Percentiles rank a stretch among this genome's conserved stretches.
Evolutionary conservation across 148 eudicot species (phyloP).

Genomic region (Chenopodium suecicum): DNA sequence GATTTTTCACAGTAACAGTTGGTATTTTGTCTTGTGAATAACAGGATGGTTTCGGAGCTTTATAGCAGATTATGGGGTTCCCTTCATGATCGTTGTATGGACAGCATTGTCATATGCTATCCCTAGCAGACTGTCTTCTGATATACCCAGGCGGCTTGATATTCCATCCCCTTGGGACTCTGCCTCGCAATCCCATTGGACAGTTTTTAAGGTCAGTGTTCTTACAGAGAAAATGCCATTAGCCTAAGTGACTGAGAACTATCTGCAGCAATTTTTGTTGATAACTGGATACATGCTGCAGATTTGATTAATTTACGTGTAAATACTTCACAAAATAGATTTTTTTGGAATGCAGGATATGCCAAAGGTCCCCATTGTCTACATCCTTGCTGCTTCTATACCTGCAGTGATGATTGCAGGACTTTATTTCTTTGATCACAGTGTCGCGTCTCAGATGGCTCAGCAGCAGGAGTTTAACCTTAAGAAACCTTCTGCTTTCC

Average conservation of each 20-base stretch:
- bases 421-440: slow-evolving; percentile 89
- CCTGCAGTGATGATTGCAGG: slow-evolving; percentile 97
- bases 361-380: slow-evolving; percentile 56
- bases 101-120: slow-evolving; percentile 58
- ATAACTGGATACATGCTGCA: neutral
- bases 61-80: slow-evolving; percentile 91
- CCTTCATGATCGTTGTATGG: slow-evolving; percentile 73
- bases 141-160: slow-evolving; percentile 76
- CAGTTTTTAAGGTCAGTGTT: slow-evolving; percentile 52
- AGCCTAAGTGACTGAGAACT: neutral
- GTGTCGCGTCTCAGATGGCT: slow-evolving; percentile 93
- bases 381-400: slow-evolving; percentile 64
- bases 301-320: neutral
- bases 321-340: neutral
- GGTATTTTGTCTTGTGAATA: neutral
- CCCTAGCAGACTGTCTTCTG: slow-evolving; percentile 56
- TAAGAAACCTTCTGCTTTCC: slow-evolving; percentile 80
- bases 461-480: slow-evolving; percentile 91
- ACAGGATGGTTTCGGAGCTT: slow-evolving; percentile 69
- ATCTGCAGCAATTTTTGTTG: neutral
- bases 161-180: slow-evolving; percentile 83
- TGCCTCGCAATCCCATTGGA: slow-evolving; percentile 72
- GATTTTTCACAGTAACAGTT: neutral
- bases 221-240: neutral
- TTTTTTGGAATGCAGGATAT: slow-evolving; percentile 55